phyloP scores from a whole-genome alignment of 2,329 filamentous ascomycete genomes.

The Talaromyces sp. region DNA sequence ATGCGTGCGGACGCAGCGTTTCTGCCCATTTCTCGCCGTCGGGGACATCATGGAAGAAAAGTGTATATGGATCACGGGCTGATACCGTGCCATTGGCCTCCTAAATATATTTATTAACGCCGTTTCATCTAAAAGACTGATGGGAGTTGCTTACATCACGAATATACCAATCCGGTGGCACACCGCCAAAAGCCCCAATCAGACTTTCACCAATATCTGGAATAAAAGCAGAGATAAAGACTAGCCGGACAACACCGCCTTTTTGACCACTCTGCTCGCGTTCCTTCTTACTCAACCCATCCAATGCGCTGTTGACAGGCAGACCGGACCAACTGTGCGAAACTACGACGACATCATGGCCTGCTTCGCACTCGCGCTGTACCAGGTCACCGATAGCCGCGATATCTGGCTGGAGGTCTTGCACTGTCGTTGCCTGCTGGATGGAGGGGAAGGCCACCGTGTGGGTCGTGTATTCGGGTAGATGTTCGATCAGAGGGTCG shows the following conservation, averaged over 20 bases:
- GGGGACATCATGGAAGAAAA: slow-evolving; percentile 28
- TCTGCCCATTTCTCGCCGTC: slow-evolving; percentile 23
- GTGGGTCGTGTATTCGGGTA: slow-evolving; percentile 16
- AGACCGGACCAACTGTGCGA: slow-evolving; percentile 33
- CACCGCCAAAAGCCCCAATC: slow-evolving; percentile 24
- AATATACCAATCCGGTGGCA: slow-evolving; percentile 23
- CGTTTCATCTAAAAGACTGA: too few relatives aligned
- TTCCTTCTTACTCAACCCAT: slow-evolving; percentile 18
- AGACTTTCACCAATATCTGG: slow-evolving; percentile 25
- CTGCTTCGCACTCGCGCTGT: slow-evolving; percentile 21
- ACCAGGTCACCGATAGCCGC: slow-evolving; percentile 26
- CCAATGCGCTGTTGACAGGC: slow-evolving; percentile 29
- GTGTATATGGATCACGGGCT: slow-evolving; percentile 16
- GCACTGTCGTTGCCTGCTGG: slow-evolving; percentile 17
- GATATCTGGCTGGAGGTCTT: slow-evolving; percentile 24
- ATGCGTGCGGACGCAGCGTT: slow-evolving; percentile 25
- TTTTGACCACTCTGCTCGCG: slow-evolving; percentile 19
- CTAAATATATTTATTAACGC: not conserved
- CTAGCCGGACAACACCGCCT: slow-evolving; percentile 28
- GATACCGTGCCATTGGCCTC: slow-evolving; percentile 18
- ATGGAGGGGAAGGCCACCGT: slow-evolving; percentile 23
- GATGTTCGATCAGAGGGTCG: slow-evolving; percentile 17
- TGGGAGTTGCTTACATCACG: slow-evolving; percentile 16
- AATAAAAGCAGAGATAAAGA: slow-evolving; percentile 30
- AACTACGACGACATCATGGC: slow-evolving; percentile 25